Percentiles rank a stretch among this genome's conserved stretches.
phyloP scores from a whole-genome alignment of 2,329 filamentous ascomycete genomes.

The Aspergillus proliferans region DNA sequence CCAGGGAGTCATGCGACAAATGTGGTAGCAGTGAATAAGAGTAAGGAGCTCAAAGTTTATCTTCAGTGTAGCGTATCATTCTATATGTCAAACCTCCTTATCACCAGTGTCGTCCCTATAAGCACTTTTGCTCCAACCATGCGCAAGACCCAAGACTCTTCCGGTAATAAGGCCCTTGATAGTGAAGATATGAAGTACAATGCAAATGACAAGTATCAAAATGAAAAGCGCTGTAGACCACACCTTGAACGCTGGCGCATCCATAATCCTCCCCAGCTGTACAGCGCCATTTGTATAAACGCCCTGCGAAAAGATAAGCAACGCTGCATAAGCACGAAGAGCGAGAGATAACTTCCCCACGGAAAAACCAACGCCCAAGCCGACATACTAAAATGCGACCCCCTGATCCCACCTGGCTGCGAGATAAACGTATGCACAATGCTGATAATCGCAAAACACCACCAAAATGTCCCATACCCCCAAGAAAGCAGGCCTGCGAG shows the following conservation, averaged over 20 bases:
- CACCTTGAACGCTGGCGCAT: slow-evolving; percentile 33
- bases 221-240: slow-evolving; percentile 33
- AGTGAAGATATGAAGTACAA: slow-evolving; percentile 26
- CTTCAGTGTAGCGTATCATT: too few species aligned
- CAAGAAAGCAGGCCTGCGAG: slow-evolving; percentile 35
- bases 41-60: too few species aligned
- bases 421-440: slow-evolving; percentile 22
- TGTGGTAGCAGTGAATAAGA: too few species aligned
- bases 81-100: not conserved
- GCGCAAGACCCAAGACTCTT: slow-evolving; percentile 23
- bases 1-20: too few species aligned
- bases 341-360: slow-evolving; percentile 24
- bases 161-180: slow-evolving; percentile 25
- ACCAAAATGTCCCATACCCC: slow-evolving; percentile 40
- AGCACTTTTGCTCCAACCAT: slow-evolving; percentile 16
- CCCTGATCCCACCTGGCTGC: slow-evolving; percentile 14
- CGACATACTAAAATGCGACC: slow-evolving; percentile 23
- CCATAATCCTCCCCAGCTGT: slow-evolving; percentile 33
- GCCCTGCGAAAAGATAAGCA: slow-evolving; percentile 18
- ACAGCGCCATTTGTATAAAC: slow-evolving; percentile 36
- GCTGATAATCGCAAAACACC: slow-evolving; percentile 34
- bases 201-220: slow-evolving; percentile 29
- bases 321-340: not conserved
- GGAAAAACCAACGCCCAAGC: slow-evolving; percentile 37
- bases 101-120: not conserved